A percentile compares a stretch with the other conserved stretches of the same genome.
phyloP scores from a whole-genome alignment of 2,329 filamentous ascomycete genomes.

The Fusarium sp. region DNA sequence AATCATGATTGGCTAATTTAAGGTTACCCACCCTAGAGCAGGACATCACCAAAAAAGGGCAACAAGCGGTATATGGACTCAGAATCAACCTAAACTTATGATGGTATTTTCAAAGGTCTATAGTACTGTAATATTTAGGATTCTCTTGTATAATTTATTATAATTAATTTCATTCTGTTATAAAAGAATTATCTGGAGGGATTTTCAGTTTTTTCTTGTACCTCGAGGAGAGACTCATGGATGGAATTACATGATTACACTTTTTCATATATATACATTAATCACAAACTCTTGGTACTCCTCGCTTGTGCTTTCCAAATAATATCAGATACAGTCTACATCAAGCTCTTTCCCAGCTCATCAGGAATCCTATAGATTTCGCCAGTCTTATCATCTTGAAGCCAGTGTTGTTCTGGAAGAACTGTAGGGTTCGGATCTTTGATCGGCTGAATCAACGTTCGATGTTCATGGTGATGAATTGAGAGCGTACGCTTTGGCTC shows the following conservation, averaged over 20 bases:
- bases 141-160: too few relatives aligned
- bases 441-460: constrained; percentile 38
- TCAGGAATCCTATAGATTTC: constrained; percentile 44
- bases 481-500: constrained; percentile 37
- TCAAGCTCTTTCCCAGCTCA: constrained; percentile 29
- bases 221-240: too few relatives aligned
- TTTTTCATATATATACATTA: neutral
- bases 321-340: neutral
- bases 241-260: neutral
- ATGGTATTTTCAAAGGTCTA: too few relatives aligned
- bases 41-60: neutral
- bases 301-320: constrained; percentile 1
- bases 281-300: neutral
- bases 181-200: too few relatives aligned
- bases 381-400: constrained; percentile 38
- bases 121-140: too few relatives aligned
- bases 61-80: too few relatives aligned
- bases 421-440: constrained; percentile 36
- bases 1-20: neutral
- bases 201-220: too few relatives aligned
- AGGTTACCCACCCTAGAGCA: constrained; percentile 3
- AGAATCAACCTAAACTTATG: too few relatives aligned
- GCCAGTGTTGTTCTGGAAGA: constrained; percentile 38
- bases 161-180: too few relatives aligned
- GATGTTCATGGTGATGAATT: constrained; percentile 41